Percentiles rank a stretch among this genome's conserved stretches.
Conservation (phyloP, 148 eudicot species). For the Limonium bicolor region DNA sequence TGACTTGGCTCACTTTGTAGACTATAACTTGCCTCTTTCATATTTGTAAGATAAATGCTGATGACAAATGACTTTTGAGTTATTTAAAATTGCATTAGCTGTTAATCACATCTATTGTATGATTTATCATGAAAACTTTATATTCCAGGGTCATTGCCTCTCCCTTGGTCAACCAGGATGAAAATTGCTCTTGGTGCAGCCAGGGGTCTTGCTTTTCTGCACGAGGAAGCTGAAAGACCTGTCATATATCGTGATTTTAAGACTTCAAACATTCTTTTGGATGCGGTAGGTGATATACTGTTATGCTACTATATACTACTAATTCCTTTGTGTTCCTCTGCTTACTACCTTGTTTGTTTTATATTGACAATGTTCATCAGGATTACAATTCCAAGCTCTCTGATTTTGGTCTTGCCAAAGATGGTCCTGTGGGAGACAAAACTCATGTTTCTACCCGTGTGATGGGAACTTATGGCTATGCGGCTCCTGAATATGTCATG, state of each 20-base stretch:
- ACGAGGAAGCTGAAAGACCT: constrained; percentile 90
- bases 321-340: too few relatives aligned
- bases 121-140: constrained; percentile 6
- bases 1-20: too few relatives aligned
- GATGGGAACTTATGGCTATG: neutral
- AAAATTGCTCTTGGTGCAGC: constrained; percentile 90
- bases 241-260: constrained; percentile 97
- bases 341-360: neutral
- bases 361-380: constrained; percentile 15
- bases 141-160: constrained; percentile 71
- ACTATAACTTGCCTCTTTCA: too few relatives aligned
- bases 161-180: constrained; percentile 94
- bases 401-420: constrained; percentile 7
- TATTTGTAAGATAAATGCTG: too few relatives aligned
- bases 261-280: constrained; percentile 87
- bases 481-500: constrained; percentile 21
- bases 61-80: too few relatives aligned
- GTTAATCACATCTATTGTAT: too few relatives aligned
- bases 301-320: neutral
- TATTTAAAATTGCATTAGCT: too few relatives aligned
- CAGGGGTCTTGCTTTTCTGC: constrained; percentile 88
- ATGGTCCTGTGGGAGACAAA: constrained; percentile 1
- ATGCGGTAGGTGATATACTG: constrained; percentile 50
- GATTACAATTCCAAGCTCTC: constrained; percentile 3
- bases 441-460: constrained; percentile 5